Evolutionary conservation across 805 yeast genomes (phyloP).

Genomic region (Wickerhamomyces bovis): DNA sequence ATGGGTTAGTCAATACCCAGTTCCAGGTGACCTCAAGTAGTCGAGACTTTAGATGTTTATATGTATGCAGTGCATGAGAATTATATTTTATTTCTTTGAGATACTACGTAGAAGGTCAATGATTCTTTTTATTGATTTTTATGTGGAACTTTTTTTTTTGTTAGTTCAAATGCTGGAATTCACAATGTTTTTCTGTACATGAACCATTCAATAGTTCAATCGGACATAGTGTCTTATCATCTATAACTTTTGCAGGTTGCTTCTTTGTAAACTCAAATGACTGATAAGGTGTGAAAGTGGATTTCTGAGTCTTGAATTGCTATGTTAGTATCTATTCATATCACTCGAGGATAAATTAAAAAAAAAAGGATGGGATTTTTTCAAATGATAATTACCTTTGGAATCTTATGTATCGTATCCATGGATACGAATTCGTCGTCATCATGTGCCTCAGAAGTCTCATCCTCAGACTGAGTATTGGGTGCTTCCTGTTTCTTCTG

Average conservation of each 20-base stretch:
- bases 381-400: constrained; percentile 20
- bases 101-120: not conserved
- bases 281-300: constrained; percentile 19
- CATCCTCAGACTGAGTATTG: not conserved
- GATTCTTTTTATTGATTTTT: not conserved
- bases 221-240: constrained; percentile 15
- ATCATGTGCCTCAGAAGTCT: not conserved
- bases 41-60: too few species aligned
- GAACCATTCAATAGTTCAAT: constrained; percentile 17
- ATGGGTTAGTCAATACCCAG: constrained; percentile 76
- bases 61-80: too few species aligned
- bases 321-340: constrained; percentile 15
- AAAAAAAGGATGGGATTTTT: not conserved
- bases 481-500: not conserved
- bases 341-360: not conserved
- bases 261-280: constrained; percentile 13
- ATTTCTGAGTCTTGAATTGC: constrained; percentile 13
- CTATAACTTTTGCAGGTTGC: not conserved
- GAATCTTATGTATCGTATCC: constrained; percentile 20
- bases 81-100: too few species aligned
- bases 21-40: constrained; percentile 62
- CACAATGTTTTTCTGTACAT: constrained; percentile 18
- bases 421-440: constrained; percentile 3
- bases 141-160: not conserved
- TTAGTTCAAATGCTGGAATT: constrained; percentile 16